phyloP scores from a whole-genome alignment of 2,329 filamentous ascomycete species.

The Trichothecium roseum region DNA sequence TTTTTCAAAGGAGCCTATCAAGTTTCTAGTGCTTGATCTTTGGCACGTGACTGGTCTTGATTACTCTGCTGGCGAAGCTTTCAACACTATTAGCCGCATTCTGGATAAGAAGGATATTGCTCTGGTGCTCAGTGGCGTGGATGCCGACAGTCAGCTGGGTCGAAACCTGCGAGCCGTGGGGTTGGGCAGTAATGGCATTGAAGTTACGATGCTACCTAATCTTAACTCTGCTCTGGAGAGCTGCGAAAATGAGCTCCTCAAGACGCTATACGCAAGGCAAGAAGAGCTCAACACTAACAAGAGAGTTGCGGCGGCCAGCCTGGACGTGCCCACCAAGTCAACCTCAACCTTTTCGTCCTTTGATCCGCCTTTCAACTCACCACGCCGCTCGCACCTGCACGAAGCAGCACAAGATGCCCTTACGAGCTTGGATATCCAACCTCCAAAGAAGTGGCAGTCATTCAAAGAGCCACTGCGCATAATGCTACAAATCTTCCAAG shows the following conservation, averaged over 20 bases:
- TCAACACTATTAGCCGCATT: conserved; percentile 82
- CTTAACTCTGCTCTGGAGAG: conserved; percentile 89
- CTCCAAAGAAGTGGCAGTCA: conserved; percentile 63
- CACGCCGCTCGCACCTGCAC: conserved; percentile 66
- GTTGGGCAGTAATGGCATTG: conserved; percentile 60
- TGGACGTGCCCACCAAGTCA: conserved; percentile 35
- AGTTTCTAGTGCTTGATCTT: conserved; percentile 83
- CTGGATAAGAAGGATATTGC: conserved; percentile 67
- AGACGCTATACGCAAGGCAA: conserved; percentile 63
- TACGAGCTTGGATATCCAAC: conserved; percentile 49
- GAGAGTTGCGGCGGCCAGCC: conserved; percentile 28
- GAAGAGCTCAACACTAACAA: conserved; percentile 44
- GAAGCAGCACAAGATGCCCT: conserved; percentile 70
- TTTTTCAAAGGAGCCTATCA: conserved; percentile 69
- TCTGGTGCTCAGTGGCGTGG: conserved; percentile 74
- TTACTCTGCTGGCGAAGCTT: conserved; percentile 92
- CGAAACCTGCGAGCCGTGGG: conserved; percentile 75
- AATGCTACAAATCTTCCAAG: conserved; percentile 91
- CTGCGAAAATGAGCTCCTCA: conserved; percentile 89
- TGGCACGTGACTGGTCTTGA: conserved; percentile 85
- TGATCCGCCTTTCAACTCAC: conserved; percentile 56
- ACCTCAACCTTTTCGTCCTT: conserved; percentile 21
- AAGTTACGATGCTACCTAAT: conserved; percentile 74
- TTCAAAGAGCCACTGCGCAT: conserved; percentile 87
- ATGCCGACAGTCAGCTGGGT: conserved; percentile 65